Base-by-base conservation (phyloP, 176 grass and related monocot species). In the Calamus simplicifolius region DNA sequence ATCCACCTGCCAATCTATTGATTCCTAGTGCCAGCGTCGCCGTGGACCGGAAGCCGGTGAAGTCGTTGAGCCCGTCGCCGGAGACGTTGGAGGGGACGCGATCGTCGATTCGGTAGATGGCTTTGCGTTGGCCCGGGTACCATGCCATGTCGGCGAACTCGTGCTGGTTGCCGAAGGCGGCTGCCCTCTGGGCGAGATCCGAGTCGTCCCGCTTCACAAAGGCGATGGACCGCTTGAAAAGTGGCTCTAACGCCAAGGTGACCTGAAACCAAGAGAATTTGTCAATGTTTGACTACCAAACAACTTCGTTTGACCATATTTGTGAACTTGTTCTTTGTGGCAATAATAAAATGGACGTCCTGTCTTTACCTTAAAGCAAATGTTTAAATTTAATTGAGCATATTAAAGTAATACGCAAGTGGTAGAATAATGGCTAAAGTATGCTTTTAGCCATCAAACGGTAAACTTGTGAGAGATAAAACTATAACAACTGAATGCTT, bases 91-190 rank as follows among this genome's bases (percentile, higher is more conserved):
- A 25, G n/a, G 79, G 63, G 2, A 87, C 69, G 6, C 84, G 79
- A 27, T 71, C 64, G n/a, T 87, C 84, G 5, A 66, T 31, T 8
- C 84, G 69, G 60, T 82, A 87, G 2, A 78, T n/a, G 18, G 73
- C 79, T 51, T 54, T 74, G 35, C 54, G 15, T 0, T 71, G 78
- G 54, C 70, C 84, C 1, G 84, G 84, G 59, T 58, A 58, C 67
- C 67, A 70, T 15, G 38, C 0, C 5, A 70, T 28, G 54, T 70
- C 67, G 1, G 35, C 67, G 13, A 58, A 70, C 54, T 70, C 54
- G 19, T 70, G 54, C 54, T 70, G 35, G 5, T 50, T 13, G 38
- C 67, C 54, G 23, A 70, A 59, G 16, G 55, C 26, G 35, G 50
- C 16, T 2, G 16, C 28, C 23, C 0, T 28, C 3, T 23, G 35